Conservation (phyloP, 768 basidiomycete species). For the Boletus rubescentipes region DNA sequence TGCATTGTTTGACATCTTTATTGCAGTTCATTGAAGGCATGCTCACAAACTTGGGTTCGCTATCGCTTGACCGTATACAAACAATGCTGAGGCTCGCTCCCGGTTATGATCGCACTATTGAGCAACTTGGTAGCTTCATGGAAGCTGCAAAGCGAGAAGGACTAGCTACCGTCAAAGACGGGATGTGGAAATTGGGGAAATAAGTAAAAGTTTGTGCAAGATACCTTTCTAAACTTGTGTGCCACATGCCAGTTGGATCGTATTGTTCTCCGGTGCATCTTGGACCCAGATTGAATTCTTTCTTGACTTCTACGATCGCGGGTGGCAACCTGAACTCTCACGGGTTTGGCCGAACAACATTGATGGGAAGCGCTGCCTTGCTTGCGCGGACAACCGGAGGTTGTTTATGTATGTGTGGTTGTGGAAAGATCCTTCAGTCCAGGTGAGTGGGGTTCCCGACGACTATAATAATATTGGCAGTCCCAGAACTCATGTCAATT, state of each 20-base stretch:
- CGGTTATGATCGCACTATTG: slow-evolving; percentile 74
- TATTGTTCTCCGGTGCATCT: not conserved
- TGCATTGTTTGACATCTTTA: slow-evolving; percentile 1
- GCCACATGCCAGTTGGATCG: not conserved
- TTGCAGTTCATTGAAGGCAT: slow-evolving; percentile 84
- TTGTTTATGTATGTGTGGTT: no score
- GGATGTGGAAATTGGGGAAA: slow-evolving; percentile 60
- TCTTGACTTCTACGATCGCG: not conserved
- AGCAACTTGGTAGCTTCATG: slow-evolving; percentile 79
- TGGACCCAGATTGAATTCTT: not conserved
- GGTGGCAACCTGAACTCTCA: not conserved
- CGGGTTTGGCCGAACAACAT: no score
- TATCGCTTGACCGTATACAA: slow-evolving; percentile 83
- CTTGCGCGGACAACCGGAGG: not conserved
- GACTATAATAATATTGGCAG: no score
- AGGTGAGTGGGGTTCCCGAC: no score
- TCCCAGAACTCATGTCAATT: no score
- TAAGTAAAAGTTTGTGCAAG: slow-evolving; percentile 1
- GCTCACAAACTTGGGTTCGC: slow-evolving; percentile 80
- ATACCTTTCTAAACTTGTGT: not conserved
- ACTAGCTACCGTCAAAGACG: slow-evolving; percentile 65
- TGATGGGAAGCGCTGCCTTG: not conserved
- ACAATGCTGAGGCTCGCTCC: slow-evolving; percentile 83
- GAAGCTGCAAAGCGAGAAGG: slow-evolving; percentile 79
- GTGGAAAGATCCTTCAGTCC: no score